Percentiles rank a stretch among this genome's conserved stretches.
Conservation (phyloP, 208 protist species). For the Porcisia hertigi region DNA sequence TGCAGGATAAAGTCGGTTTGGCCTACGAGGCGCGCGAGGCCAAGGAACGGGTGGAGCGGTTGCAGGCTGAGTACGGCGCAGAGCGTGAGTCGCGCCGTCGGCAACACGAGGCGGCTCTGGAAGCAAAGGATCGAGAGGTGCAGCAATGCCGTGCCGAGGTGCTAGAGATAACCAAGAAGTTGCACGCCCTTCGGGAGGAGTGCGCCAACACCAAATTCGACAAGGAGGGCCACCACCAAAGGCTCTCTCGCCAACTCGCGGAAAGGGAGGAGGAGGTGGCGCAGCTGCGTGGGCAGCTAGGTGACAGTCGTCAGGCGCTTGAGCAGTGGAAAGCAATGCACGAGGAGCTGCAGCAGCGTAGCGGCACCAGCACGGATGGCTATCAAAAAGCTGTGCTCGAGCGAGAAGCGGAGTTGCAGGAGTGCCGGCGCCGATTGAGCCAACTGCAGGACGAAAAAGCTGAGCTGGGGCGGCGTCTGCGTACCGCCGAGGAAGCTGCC, state of each 20-base stretch:
- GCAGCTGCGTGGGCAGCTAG: slow-evolving; percentile 45
- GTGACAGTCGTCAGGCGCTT: slow-evolving; percentile 39
- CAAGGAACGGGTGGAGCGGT: slow-evolving; percentile 36
- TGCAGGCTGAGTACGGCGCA: slow-evolving; percentile 44
- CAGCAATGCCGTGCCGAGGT: slow-evolving; percentile 45
- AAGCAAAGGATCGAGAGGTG: slow-evolving; percentile 56
- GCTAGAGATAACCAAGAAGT: slow-evolving; percentile 39
- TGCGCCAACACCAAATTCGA: slow-evolving; percentile 30
- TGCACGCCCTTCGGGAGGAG: slow-evolving; percentile 51
- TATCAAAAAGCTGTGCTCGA: slow-evolving; percentile 46
- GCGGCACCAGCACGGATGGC: slow-evolving; percentile 28
- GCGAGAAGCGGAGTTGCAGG: slow-evolving; percentile 57
- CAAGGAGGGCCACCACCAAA: slow-evolving; percentile 40
- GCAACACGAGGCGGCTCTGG: slow-evolving; percentile 36
- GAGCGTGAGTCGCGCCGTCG: slow-evolving; percentile 45
- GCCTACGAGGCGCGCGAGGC: slow-evolving; percentile 48
- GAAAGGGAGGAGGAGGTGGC: slow-evolving; percentile 57
- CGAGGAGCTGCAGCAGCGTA: slow-evolving; percentile 50
- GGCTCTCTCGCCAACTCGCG: slow-evolving; percentile 36
- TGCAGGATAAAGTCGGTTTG: slow-evolving; percentile 32
- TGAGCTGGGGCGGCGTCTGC: slow-evolving; percentile 35
- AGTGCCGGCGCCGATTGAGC: slow-evolving; percentile 30
- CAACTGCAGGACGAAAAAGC: slow-evolving; percentile 45
- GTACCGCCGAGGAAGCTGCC: slow-evolving; percentile 37
- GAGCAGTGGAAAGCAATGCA: slow-evolving; percentile 60